Conservation (phyloP, 1,139 yeast genomes). For the Saccharomyces hybrid region DNA sequence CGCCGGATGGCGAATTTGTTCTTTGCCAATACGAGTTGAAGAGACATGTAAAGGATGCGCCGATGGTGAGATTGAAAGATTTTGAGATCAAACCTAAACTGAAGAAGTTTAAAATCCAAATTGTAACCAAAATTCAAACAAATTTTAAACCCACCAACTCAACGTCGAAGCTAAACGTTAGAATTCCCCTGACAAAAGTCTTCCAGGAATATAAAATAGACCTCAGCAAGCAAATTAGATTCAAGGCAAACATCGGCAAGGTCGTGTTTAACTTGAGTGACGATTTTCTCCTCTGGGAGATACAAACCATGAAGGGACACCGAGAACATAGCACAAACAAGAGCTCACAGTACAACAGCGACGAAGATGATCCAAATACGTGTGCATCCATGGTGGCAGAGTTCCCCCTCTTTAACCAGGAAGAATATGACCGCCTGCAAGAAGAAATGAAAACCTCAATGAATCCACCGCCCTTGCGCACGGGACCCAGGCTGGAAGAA, state of each 20-base stretch:
- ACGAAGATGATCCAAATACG: neutral
- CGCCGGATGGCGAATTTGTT: constrained; percentile 72
- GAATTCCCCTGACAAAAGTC: constrained; percentile 44
- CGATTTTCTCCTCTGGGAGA: constrained; percentile 53
- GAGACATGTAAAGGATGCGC: constrained; percentile 36
- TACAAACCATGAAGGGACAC: constrained; percentile 41
- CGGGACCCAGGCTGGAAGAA: constrained; percentile 33
- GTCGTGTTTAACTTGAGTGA: constrained; percentile 61
- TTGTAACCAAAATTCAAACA: constrained; percentile 37
- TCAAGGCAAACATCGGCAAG: constrained; percentile 57
- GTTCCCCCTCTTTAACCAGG: constrained; percentile 48
- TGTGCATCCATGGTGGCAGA: constrained; percentile 52
- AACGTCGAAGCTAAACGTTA: constrained; percentile 49
- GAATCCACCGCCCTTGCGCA: constrained; percentile 37
- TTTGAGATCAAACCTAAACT: constrained; percentile 25
- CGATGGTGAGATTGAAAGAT: constrained; percentile 26
- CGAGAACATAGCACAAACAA: constrained; percentile 35
- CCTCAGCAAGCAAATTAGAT: constrained; percentile 47
- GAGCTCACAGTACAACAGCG: neutral
- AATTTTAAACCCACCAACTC: constrained; percentile 59
- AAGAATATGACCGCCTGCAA: constrained; percentile 44
- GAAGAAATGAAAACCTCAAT: constrained; percentile 36
- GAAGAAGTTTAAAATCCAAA: constrained; percentile 21
- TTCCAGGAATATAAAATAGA: constrained; percentile 38
- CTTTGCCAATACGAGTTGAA: constrained; percentile 43